phyloP scores from a whole-genome alignment of 2,329 filamentous ascomycete genomes.

The Cladophialophora chaetospira region DNA sequence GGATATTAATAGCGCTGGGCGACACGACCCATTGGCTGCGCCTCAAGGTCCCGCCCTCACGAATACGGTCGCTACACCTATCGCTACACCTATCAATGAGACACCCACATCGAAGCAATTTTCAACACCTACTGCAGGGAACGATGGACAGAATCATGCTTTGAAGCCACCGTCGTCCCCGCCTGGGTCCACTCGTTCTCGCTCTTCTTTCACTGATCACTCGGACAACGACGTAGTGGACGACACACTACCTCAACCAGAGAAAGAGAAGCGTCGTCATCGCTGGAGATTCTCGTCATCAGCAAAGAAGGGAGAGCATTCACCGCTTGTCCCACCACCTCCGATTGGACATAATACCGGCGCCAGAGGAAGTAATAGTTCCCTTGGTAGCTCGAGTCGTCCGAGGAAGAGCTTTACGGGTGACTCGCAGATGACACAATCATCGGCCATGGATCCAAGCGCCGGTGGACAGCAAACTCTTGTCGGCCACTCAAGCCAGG shows the following conservation, averaged over 20 bases:
- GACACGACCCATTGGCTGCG: slow-evolving; percentile 35
- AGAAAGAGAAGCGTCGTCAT: slow-evolving; percentile 70
- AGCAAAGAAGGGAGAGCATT: slow-evolving; percentile 58
- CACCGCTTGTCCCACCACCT: slow-evolving; percentile 48
- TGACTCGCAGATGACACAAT: slow-evolving; percentile 46
- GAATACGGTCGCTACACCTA: slow-evolving; percentile 36
- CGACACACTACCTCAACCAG: slow-evolving; percentile 37
- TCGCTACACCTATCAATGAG: slow-evolving; percentile 37
- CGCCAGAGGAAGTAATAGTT: slow-evolving; percentile 68
- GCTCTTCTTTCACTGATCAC: slow-evolving; percentile 71
- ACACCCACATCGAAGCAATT: slow-evolving; percentile 14
- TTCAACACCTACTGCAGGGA: slow-evolving; percentile 40
- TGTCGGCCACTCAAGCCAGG: slow-evolving; percentile 39
- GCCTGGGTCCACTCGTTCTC: slow-evolving; percentile 73
- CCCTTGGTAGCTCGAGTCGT: slow-evolving; percentile 62
- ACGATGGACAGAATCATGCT: slow-evolving; percentile 50
- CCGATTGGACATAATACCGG: slow-evolving; percentile 64
- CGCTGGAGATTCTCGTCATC: slow-evolving; percentile 69
- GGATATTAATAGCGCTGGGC: slow-evolving; percentile 36
- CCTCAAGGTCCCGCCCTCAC: slow-evolving; percentile 37
- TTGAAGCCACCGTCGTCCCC: slow-evolving; percentile 72
- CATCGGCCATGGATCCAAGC: slow-evolving; percentile 42
- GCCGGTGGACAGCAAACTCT: slow-evolving; percentile 30
- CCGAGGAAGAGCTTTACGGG: slow-evolving; percentile 49
- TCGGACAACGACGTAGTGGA: slow-evolving; percentile 78